Base-by-base conservation (phyloP, 345 rosid genomes). In the Lepidium africanum region DNA sequence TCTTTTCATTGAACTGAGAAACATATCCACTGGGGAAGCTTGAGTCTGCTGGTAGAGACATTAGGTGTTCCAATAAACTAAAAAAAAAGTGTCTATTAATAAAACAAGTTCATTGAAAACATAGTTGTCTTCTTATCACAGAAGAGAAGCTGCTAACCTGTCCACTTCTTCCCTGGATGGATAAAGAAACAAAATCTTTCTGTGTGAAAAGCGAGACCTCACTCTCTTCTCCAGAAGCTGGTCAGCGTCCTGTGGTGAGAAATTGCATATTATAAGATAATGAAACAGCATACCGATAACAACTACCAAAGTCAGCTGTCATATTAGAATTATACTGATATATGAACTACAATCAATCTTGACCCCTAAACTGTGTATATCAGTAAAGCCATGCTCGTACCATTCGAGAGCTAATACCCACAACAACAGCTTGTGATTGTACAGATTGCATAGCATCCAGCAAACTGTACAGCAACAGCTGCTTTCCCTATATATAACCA, bases 381-480 rank as follows among this genome's bases (percentile, higher is more conserved):
- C 10, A 23, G 40, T 25, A 74, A 13, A 32, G 39, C 33, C 12
- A 15, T 41, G 15, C 6, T 40, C 87, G 38, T 79, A 91, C 97
- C 87, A 88, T 74, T 60, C 89, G 87, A 71, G 89, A 85, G 76
- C 97, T 88, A 55, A 87, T 77, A 46, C 97, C 97, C 64, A 93
- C 67, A 36, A 88, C 87, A 65, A 91, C 88, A 76, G 95, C 97
- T 80, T 93, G 97, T 61, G 98, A 93, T 62, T 84, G 76, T 51
- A 91, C 89, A 33, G 92, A 81, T 72, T 91, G 97, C 96, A 91
- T 86, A n/a, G 97, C 97, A 73, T 93, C 99, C 69, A 91, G 76
- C 78, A 93, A 77, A 72, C 92, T 85, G 80, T 91, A 91, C 17
- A 87, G 91, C 59, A 93, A 73, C 53, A 92, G 78, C 72, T 93